These are phyloP conservation scores for Ogataea siamensis DNA, from an alignment of 805 yeast species.

Conservation along the genomic window DNA sequence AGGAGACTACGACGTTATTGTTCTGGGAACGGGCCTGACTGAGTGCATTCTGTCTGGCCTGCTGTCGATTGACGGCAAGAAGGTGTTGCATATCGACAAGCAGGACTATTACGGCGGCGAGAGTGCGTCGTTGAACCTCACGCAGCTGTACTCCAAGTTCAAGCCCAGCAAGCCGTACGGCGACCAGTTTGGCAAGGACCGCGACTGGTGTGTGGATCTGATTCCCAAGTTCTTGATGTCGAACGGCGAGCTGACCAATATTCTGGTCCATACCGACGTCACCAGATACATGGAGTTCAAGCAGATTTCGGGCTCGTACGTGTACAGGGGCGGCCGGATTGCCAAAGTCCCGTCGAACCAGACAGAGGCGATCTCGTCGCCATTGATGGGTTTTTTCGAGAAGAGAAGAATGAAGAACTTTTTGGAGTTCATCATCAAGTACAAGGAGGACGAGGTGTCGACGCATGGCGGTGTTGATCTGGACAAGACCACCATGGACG, in stretches of 20 bases:
- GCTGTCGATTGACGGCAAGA: conserved; percentile 96
- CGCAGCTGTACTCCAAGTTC: conserved; percentile 76
- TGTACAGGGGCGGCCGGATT: conserved; percentile 82
- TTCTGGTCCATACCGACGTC: conserved; percentile 92
- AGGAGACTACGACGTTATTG: conserved; percentile 95
- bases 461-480: conserved; percentile 87
- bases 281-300: conserved; percentile 95
- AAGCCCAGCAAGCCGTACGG: conserved; percentile 77
- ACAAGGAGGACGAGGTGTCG: conserved; percentile 70
- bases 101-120: conserved; percentile 97
- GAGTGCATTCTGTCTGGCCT: conserved; percentile 95
- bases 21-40: conserved; percentile 90
- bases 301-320: conserved; percentile 94
- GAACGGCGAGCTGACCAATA: conserved; percentile 94
- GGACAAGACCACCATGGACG: conserved; percentile 88
- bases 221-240: conserved; percentile 98
- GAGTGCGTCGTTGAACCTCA: conserved; percentile 76
- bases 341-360: conserved; percentile 95
- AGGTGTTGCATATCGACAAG: conserved; percentile 92
- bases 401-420: conserved; percentile 93
- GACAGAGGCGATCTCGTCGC: conserved; percentile 84
- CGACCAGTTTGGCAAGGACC: conserved; percentile 76
- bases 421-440: conserved; percentile 80
- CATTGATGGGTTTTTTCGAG: conserved; percentile 94
- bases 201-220: conserved; percentile 97